These are phyloP conservation scores for Cyclotella baltica DNA, from an alignment of 108 stramenopile genomes.

Conservation along the genomic window DNA sequence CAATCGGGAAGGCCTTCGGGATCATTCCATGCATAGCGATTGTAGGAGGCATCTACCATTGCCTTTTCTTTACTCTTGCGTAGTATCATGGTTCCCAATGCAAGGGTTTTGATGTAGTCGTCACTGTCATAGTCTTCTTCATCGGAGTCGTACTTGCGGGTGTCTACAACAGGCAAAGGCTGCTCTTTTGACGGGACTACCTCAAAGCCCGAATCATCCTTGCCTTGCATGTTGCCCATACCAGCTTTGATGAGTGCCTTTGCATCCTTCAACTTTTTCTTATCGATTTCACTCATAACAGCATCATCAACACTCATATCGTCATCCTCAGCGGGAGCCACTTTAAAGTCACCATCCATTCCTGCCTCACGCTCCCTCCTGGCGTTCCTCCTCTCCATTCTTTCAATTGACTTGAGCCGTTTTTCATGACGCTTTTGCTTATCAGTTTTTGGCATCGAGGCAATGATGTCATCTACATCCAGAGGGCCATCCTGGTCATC, in stretches of 20 bases:
- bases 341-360: slow-evolving; percentile 77
- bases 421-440: slow-evolving; percentile 96
- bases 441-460: slow-evolving; percentile 96
- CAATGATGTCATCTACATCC: slow-evolving; percentile 81
- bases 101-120: slow-evolving; percentile 92
- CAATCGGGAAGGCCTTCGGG: slow-evolving; percentile 95
- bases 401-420: slow-evolving; percentile 86
- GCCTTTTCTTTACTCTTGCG: slow-evolving; percentile 94
- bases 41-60: slow-evolving; percentile 98
- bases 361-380: slow-evolving; percentile 75
- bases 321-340: slow-evolving; percentile 71
- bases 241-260: slow-evolving; percentile 90
- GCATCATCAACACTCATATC: slow-evolving; percentile 59
- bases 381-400: slow-evolving; percentile 86
- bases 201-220: slow-evolving; percentile 63
- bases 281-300: slow-evolving; percentile 72
- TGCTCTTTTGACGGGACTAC: slow-evolving; percentile 62
- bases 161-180: slow-evolving; percentile 76
- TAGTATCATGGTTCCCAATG: slow-evolving; percentile 97
- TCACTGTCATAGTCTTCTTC: slow-evolving; percentile 98
- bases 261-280: slow-evolving; percentile 77
- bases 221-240: slow-evolving; percentile 60
- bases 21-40: slow-evolving; percentile 99
- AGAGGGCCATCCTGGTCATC: slow-evolving; percentile 54
- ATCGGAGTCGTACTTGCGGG: slow-evolving; percentile 91